Base-by-base conservation (phyloP, 2,329 filamentous ascomycete species). In the Sclerotinia trifoliorum region DNA sequence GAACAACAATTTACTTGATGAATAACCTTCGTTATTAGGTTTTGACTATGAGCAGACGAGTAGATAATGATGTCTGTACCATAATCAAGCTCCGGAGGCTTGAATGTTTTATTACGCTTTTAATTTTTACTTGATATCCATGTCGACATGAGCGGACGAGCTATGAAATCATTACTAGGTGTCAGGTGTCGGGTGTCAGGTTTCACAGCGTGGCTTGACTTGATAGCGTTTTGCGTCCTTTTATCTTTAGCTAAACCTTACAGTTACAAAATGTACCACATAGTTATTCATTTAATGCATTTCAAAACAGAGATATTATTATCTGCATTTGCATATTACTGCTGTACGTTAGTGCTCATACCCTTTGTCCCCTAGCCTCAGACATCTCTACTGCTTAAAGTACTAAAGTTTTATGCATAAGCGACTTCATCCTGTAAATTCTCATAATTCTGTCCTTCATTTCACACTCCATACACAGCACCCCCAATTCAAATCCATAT, bases 341-440 rank as follows among this genome's bases (percentile, higher is more conserved):
- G 3, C 29, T 24, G 58, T 61, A 19, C 10, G 8, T 13, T 35
- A 29, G 10, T 35, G 32, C n/a, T 24, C 24, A 51, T 51, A 39
- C 46, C 15, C 24, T 26, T 21, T 35, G 21, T 24, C 24, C 46
- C 52, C 68, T 46, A 4, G 56, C 64, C 15, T 57, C 44, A 57
- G 71, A 72, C 42, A 68, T 60, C 42, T 74, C 71, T 17, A 69
- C 68, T 21, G 61, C 69, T 69, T 62, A 91, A 74, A 2, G 80
- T 88, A 44, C 81, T 80, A 76, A 88, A 88, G 73, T 82, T 82
- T 85, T 86, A 90, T 60, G 82, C 82, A 75, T 80, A 84, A 6
- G 80, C 76, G 15, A 74, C 73, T 26, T 73, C 67, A 62, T 83
- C 83, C 65, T 79, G 49, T 19, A 54, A 52, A 6, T 78, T 5